Base-by-base conservation (phyloP, 2,329 filamentous ascomycete genomes). In the Diaporthe destruens region DNA sequence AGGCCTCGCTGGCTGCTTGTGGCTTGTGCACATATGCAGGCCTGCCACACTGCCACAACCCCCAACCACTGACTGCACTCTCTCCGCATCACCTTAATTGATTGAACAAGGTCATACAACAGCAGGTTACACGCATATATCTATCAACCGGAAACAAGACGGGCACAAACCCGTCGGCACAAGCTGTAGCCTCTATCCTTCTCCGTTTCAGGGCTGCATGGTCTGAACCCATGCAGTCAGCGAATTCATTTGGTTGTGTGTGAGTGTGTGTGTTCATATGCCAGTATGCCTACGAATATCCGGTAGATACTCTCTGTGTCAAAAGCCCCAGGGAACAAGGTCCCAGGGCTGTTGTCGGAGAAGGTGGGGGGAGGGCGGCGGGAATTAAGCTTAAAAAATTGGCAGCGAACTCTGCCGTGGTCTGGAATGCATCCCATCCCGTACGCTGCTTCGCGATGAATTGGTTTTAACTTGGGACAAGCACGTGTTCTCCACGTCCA, bases 301-400 rank as follows among this genome's bases (percentile, higher is more conserved):
- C 23, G n/a, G 25, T 7, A n/a, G n/a, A n/a, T n/a, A 23, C 6
- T 23, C 18, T 23, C 9, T 42, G 42, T 63, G 16, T 6, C 11
- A 20, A 51, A n/a, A 23, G 44, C 11, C 11, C 59, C 59, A 65
- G 44, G 59, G 59, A 65, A 65, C 59, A 65, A 47, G 59, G 59
- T 51, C 39, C 20, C 11, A 23, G 25, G 36, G 59, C 25, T 51
- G 20, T 36, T 32, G 57, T 65, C 42, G 42, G 23, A 56, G n/a
- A 11, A 36, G 23, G 42, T 23, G 14, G 51, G 56, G 56, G 16
- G 11, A 39, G 14, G 54, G 54, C 14, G 54, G 29, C 32, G 54
- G 47, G 44, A 51, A 55, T 49, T 71, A 71, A 71, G 68, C 68
- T 71, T 63, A 63, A 71, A 71, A 53, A 61, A 36, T 32, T 49